A percentile compares a stretch with the other conserved stretches of the same genome.
Evolutionary conservation across 2,329 filamentous ascomycete species (phyloP).

Genomic region (Xylariaceae sp.): DNA sequence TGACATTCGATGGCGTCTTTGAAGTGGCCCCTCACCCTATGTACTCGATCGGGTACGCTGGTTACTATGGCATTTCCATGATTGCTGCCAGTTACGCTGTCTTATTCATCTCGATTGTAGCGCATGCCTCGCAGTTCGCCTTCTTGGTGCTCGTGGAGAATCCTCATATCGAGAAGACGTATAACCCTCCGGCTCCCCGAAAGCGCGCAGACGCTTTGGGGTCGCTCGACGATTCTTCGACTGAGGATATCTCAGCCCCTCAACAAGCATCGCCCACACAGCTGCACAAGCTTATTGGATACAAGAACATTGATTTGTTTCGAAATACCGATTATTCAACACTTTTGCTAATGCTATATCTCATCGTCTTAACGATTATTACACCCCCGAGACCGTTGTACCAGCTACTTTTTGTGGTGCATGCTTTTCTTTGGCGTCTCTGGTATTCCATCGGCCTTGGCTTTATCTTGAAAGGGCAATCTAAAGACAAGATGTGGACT

Average conservation of each 20-base stretch:
- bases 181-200: slow-evolving; percentile 82
- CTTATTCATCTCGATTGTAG: slow-evolving; percentile 91
- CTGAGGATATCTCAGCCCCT: slow-evolving; percentile 13
- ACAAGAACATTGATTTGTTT: slow-evolving; percentile 82
- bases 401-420: slow-evolving; percentile 74
- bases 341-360: slow-evolving; percentile 70
- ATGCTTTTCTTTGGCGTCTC: slow-evolving; percentile 77
- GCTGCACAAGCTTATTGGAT: slow-evolving; percentile 79
- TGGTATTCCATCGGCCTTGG: slow-evolving; percentile 93
- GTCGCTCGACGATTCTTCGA: slow-evolving; percentile 13
- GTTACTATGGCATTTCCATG: slow-evolving; percentile 96
- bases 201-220: slow-evolving; percentile 36
- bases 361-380: slow-evolving; percentile 66
- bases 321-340: slow-evolving; percentile 80
- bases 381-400: slow-evolving; percentile 74
- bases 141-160: slow-evolving; percentile 92
- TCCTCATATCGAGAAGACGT: slow-evolving; percentile 96
- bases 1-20: slow-evolving; percentile 98
- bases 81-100: slow-evolving; percentile 98
- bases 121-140: slow-evolving; percentile 88
- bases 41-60: slow-evolving; percentile 97
- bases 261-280: slow-evolving; percentile 50
- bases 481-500: slow-evolving; percentile 89
- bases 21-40: slow-evolving; percentile 98
- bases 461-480: slow-evolving; percentile 78